These are phyloP conservation scores for Cladorrhinum samala DNA, from an alignment of 495 filamentous ascomycete genomes.

Conservation along the genomic window DNA sequence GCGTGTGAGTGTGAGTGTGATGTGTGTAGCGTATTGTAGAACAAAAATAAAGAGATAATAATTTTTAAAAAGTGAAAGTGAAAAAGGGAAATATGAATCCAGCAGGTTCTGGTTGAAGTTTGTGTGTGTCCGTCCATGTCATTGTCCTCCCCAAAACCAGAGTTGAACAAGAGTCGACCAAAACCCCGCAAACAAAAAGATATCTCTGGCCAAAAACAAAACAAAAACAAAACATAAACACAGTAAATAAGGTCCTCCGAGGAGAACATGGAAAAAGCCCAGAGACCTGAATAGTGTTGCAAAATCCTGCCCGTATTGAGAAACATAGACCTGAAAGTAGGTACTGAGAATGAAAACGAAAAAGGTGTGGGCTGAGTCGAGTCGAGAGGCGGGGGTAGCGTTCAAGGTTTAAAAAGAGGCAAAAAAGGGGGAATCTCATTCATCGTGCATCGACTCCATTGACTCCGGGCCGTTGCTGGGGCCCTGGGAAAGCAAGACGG, in stretches of 20 bases:
- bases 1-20: not conserved
- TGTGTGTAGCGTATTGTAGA: not conserved
- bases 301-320: slow-evolving; percentile 7
- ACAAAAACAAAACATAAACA: too few species aligned
- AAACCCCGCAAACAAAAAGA: too few species aligned
- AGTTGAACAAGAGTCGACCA: too few species aligned
- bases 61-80: too few species aligned
- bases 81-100: not conserved
- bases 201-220: too few species aligned
- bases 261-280: too few species aligned
- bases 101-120: too few species aligned
- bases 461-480: not conserved
- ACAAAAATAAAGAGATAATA: not conserved
- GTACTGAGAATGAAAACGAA: not conserved
- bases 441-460: not conserved
- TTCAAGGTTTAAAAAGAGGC: not conserved
- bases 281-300: not conserved
- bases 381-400: not conserved
- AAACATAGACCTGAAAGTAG: slow-evolving; percentile 5
- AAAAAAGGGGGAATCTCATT: too few species aligned
- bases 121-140: too few species aligned
- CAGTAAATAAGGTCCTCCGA: not conserved
- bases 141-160: too few species aligned
- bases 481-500: slow-evolving; percentile 4
- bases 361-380: too few species aligned